phyloP scores from a whole-genome alignment of 495 filamentous ascomycete species.

The Rhypophila decipiens region DNA sequence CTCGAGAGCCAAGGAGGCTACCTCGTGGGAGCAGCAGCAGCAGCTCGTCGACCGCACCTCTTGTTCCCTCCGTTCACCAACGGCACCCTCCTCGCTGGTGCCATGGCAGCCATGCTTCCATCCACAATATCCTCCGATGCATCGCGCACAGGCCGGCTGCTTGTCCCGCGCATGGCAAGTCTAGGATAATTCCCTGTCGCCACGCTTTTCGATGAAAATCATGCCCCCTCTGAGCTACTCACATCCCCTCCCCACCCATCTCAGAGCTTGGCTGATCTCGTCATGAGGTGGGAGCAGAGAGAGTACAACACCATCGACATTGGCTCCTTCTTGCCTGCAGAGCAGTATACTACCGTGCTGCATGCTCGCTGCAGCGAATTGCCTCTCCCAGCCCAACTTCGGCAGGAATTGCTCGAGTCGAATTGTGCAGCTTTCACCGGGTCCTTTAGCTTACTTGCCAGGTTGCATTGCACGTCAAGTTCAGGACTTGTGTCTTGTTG shows the following conservation, averaged over 20 bases:
- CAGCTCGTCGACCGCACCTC: neutral
- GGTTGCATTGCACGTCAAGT: constrained; percentile 2
- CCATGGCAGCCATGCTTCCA: constrained; percentile 11
- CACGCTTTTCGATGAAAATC: constrained; percentile 10
- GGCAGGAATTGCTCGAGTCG: neutral
- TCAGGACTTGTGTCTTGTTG: constrained; percentile 2
- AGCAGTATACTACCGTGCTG: no score
- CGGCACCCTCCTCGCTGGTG: constrained; percentile 3
- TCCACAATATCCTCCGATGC: constrained; percentile 14
- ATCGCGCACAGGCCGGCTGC: constrained; percentile 14
- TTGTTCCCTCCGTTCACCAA: neutral
- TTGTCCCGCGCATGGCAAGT: constrained; percentile 12
- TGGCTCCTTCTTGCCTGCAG: neutral
- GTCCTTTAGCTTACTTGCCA: neutral
- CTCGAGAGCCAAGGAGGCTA: no score
- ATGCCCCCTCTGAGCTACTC: neutral
- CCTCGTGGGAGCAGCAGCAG: no score
- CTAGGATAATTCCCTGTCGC: constrained; percentile 19
- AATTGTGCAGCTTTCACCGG: neutral
- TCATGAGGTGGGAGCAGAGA: neutral
- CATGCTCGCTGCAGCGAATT: neutral
- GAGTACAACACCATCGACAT: neutral
- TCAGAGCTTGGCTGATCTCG: neutral
- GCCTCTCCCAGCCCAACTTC: neutral
- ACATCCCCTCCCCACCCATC: neutral